phyloP scores from a whole-genome alignment of 306 rosid genomes.

The Datisca glomerata region DNA sequence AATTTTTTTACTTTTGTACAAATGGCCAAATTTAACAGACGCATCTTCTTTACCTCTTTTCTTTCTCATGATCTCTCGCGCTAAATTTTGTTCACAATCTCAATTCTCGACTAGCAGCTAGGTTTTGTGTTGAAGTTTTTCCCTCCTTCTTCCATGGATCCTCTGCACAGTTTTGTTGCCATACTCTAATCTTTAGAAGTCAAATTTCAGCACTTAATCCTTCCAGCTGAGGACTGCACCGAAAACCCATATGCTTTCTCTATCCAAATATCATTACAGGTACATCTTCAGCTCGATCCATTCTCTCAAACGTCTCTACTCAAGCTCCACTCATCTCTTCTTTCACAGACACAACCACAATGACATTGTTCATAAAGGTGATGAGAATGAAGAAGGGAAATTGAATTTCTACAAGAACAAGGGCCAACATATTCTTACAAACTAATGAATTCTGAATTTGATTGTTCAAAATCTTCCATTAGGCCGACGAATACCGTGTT shows the following conservation, averaged over 20 bases:
- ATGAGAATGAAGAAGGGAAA: slow-evolving; percentile 8
- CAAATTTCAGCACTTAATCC: not conserved
- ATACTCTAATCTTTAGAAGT: not conserved
- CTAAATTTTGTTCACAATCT: no score
- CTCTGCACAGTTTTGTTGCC: not conserved
- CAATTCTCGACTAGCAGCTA: not conserved
- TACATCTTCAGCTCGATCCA: slow-evolving; percentile 6
- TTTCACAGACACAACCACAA: slow-evolving; percentile 6
- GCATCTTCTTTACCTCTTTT: no score
- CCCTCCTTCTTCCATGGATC: not conserved
- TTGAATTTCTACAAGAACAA: slow-evolving; percentile 48
- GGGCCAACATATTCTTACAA: slow-evolving; percentile 81
- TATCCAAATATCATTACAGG: slow-evolving; percentile 11
- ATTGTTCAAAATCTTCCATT: slow-evolving; percentile 52
- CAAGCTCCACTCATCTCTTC: slow-evolving; percentile 17
- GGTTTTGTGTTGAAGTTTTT: not conserved
- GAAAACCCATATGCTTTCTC: slow-evolving; percentile 27
- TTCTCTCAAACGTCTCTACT: slow-evolving; percentile 18
- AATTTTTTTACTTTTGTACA: no score
- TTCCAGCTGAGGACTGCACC: no score
- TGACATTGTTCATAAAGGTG: slow-evolving; percentile 8
- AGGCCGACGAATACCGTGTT: slow-evolving; percentile 69
- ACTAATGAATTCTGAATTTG: slow-evolving; percentile 52
- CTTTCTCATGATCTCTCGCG: no score
- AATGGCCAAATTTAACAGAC: no score